A percentile compares a stretch with the other conserved stretches of the same genome.
phyloP scores from a whole-genome alignment of 129 eudicot genomes.

The Centaurea solstitialis region DNA sequence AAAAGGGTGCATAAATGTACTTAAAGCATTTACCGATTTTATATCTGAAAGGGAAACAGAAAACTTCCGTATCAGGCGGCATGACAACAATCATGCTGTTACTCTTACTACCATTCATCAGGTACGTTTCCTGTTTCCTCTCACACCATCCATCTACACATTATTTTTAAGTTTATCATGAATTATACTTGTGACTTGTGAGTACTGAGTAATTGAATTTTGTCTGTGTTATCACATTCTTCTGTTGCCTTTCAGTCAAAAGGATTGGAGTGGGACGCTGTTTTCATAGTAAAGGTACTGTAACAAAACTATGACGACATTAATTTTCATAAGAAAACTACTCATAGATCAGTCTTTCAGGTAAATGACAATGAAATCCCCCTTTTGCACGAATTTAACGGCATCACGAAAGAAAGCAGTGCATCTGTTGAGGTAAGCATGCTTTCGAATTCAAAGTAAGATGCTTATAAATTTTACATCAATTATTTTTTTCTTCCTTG shows the following conservation, averaged over 20 bases:
- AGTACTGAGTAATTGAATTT: background rate
- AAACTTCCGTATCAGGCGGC: constrained; percentile 72
- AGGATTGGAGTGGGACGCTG: constrained; percentile 98
- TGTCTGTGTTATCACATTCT: constrained; percentile 2
- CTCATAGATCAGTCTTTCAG: constrained; percentile 44
- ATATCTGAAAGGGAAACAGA: constrained; percentile 85
- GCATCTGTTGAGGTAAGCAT: constrained; percentile 69
- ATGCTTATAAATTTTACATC: constrained; percentile 3
- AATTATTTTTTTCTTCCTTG: background rate
- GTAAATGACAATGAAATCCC: constrained; percentile 94
- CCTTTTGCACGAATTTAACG: constrained; percentile 86
- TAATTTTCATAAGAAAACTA: constrained; percentile 14
- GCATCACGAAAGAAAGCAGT: constrained; percentile 53
- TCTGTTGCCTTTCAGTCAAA: constrained; percentile 68
- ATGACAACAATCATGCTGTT: constrained; percentile 82
- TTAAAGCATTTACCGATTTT: constrained; percentile 71
- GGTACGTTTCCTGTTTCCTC: constrained; percentile 42
- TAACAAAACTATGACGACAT: background rate
- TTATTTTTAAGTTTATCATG: background rate
- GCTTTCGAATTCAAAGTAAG: background rate
- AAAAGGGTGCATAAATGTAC: constrained; percentile 65
- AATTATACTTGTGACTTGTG: background rate
- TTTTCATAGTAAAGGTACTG: constrained; percentile 93
- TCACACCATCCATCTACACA: background rate
- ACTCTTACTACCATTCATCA: constrained; percentile 98